phyloP scores from a whole-genome alignment of 202 grass and related monocot genomes.

The Musa balbisiana region DNA sequence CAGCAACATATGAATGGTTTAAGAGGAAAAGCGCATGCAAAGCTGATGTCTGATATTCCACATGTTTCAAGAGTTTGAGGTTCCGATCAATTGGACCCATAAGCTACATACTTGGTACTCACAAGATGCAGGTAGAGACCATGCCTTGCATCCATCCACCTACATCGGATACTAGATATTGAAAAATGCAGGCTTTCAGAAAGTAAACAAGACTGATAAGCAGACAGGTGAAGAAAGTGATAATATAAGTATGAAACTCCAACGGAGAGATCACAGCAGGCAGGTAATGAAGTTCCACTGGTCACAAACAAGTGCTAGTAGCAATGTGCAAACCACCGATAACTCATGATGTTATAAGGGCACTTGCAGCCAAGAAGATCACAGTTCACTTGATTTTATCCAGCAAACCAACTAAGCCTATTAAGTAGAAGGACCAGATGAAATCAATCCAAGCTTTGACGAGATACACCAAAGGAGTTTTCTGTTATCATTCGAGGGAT shows the following conservation, averaged over 20 bases:
- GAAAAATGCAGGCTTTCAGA: neutral
- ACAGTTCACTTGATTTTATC: constrained; percentile 45
- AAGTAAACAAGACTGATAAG: neutral
- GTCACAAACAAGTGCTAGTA: neutral
- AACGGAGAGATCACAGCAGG: neutral
- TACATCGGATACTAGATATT: neutral
- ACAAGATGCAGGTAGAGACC: neutral
- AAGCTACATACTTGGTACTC: neutral
- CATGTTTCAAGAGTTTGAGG: neutral
- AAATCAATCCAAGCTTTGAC: neutral
- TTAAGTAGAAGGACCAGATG: neutral
- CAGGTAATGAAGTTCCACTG: neutral
- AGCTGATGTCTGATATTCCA: too few relatives aligned
- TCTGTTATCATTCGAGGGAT: neutral
- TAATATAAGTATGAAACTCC: neutral
- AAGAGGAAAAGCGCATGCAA: neutral
- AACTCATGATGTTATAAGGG: constrained; percentile 62
- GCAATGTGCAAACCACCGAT: constrained; percentile 31
- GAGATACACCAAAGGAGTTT: neutral
- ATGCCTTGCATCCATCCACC: neutral
- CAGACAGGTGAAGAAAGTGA: neutral
- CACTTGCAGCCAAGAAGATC: constrained; percentile 41
- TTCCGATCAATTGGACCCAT: too few relatives aligned
- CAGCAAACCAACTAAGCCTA: neutral
- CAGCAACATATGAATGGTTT: neutral